phyloP scores from a whole-genome alignment of 257 asterid genomes.

The Sherardia arvensis region DNA sequence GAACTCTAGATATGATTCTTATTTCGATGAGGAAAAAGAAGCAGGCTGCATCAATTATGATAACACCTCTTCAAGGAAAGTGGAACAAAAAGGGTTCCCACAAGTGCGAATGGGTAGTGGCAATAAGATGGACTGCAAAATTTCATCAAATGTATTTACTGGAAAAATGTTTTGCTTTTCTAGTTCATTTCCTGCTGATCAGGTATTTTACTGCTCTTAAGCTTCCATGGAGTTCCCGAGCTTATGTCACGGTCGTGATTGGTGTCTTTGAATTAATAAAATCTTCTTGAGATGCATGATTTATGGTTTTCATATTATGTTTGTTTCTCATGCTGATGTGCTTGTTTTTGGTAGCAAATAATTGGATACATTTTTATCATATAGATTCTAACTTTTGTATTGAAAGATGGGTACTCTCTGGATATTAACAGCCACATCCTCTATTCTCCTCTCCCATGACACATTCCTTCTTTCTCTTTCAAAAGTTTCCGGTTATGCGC shows the following conservation, averaged over 20 bases:
- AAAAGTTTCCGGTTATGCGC: conserved; percentile 62
- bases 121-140: conserved; percentile 25
- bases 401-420: conserved; percentile 73
- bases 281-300: no score
- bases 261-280: neutral
- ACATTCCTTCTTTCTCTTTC: conserved; percentile 69
- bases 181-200: conserved; percentile 67
- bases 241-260: neutral
- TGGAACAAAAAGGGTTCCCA: conserved; percentile 26
- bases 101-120: conserved; percentile 32
- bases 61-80: conserved; percentile 14
- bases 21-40: conserved; percentile 29
- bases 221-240: neutral
- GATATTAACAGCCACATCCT: conserved; percentile 77
- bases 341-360: neutral
- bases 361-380: conserved; percentile 7
- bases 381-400: conserved; percentile 15
- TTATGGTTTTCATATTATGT: neutral
- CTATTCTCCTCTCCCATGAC: conserved; percentile 87
- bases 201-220: conserved; percentile 37
- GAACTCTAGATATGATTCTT: conserved; percentile 26
- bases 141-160: conserved; percentile 45
- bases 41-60: conserved; percentile 12
- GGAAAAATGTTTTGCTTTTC: conserved; percentile 71
- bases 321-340: neutral